Evolutionary conservation across 1,284 basidiomycete genomes (phyloP), one percentile per base, ranked within the genome.

Genomic region (Ustilago xerochloae): DNA sequence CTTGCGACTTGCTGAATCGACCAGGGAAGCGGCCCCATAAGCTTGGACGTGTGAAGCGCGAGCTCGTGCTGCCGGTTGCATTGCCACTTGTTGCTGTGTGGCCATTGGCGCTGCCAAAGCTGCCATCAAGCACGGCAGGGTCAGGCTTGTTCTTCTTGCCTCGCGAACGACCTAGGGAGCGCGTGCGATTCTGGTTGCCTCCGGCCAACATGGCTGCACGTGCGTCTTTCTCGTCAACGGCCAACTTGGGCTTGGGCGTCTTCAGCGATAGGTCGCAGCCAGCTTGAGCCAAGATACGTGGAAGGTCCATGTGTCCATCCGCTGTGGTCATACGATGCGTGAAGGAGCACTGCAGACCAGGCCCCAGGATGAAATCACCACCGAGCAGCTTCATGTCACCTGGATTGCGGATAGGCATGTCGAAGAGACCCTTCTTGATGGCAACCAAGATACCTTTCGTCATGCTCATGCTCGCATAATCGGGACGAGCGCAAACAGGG

Each of bases 281-380:
- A 2, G 80, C 78, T 54, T 81, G 80, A 6, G 73, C 69, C 18
- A 81, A 36, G 38, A 81, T 76, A 12, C 80, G 56, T 1, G 74
- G 78, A 3, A 80, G 38, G 46, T 81, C 80, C 57, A 81, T 70
- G 56, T 81, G 80, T 24, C 80, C 80, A 28, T 80, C 69, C 4
- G 73, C 69, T 0, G 78, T 80, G 7, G 77, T 79, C 71, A 78
- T 76, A 38, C 71, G 63, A 53, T 75, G 73, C n/a, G 77, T 38
- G 41, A 60, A 64, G 58, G 71, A 66, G 69, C 32, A 59, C 45
- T 50, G 60, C n/a, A 83, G 63, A 4, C 70, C 90, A 47, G 91
- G 91, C 24, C 91, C 91, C 54, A 96, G 88, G 26, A 95, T 88
- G 80, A 95, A 94, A 85, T 95, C 93, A 24, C 93, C 93, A 16